Conservation (phyloP, 1,139 yeast genomes). For the Pichia sp. region DNA sequence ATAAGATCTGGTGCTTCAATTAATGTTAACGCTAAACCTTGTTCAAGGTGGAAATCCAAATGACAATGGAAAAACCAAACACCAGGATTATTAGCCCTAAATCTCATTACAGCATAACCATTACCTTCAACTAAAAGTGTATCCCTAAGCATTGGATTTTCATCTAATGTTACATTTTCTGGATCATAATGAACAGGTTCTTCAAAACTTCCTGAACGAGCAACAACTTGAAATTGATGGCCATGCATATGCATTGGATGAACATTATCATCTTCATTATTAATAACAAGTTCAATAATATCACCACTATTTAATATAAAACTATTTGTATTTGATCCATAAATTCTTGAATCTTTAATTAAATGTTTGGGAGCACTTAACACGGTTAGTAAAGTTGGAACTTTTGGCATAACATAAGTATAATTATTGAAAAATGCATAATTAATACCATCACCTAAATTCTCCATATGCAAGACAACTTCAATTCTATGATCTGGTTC, state of each 20-base stretch:
- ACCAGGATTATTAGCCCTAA: constrained; percentile 74
- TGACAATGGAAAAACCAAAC: constrained; percentile 83
- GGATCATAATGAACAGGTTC: constrained; percentile 48
- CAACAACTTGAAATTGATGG: constrained; percentile 62
- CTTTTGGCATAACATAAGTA: constrained; percentile 55
- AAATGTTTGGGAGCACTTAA: constrained; percentile 43
- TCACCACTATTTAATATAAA: constrained; percentile 56
- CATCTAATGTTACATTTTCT: constrained; percentile 42
- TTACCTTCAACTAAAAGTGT: constrained; percentile 57
- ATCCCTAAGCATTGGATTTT: constrained; percentile 57
- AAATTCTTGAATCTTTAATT: constrained; percentile 43
- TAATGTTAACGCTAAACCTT: constrained; percentile 63
- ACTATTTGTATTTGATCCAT: constrained; percentile 63
- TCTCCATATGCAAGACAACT: constrained; percentile 57
- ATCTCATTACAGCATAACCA: constrained; percentile 59
- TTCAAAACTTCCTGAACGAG: constrained; percentile 47
- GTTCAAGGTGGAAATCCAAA: constrained; percentile 74
- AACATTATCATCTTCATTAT: constrained; percentile 65
- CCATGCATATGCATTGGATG: constrained; percentile 86
- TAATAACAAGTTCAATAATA: constrained; percentile 58
- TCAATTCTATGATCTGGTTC: constrained; percentile 57
- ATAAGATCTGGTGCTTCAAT: constrained; percentile 57
- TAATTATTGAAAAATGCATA: constrained; percentile 71
- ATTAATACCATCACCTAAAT: constrained; percentile 63
- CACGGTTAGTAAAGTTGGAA: constrained; percentile 58